Conservation (phyloP, 345 rosid genomes). For the Bruguiera gymnorhiza region DNA sequence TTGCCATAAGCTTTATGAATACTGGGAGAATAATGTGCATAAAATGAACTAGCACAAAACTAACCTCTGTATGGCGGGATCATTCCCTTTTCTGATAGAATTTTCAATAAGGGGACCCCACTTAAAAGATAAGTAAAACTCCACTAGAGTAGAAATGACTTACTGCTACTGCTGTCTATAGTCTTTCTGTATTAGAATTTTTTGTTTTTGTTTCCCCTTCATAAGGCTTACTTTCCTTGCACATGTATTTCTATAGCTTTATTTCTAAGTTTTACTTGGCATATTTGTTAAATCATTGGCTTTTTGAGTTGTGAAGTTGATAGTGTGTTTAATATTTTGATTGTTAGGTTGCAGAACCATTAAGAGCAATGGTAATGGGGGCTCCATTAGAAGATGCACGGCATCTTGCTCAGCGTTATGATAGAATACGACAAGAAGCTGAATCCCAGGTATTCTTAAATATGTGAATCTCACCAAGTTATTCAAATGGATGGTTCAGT, state of each 20-base stretch:
- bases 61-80: too few species aligned
- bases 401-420: constrained; percentile 89
- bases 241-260: neutral
- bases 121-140: too few species aligned
- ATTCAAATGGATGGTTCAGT: neutral
- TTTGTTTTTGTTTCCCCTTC: too few species aligned
- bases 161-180: too few species aligned
- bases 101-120: too few species aligned
- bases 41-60: too few species aligned
- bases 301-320: constrained; percentile 1
- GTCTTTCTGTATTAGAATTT: too few species aligned
- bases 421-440: constrained; percentile 80
- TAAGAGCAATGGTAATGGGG: constrained; percentile 90
- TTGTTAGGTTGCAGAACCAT: constrained; percentile 81
- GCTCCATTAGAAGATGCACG: constrained; percentile 95
- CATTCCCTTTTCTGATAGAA: too few species aligned
- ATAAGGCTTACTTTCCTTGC: neutral
- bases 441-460: constrained; percentile 73
- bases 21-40: too few species aligned
- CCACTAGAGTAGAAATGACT: too few species aligned
- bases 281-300: neutral
- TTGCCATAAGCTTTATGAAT: too few species aligned
- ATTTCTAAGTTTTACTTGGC: neutral
- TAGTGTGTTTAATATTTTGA: constrained; percentile 21
- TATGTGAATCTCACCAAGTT: constrained; percentile 2